Evolutionary conservation across 176 grass and related monocot genomes (phyloP).

Genomic region (Carex myosuroides): DNA sequence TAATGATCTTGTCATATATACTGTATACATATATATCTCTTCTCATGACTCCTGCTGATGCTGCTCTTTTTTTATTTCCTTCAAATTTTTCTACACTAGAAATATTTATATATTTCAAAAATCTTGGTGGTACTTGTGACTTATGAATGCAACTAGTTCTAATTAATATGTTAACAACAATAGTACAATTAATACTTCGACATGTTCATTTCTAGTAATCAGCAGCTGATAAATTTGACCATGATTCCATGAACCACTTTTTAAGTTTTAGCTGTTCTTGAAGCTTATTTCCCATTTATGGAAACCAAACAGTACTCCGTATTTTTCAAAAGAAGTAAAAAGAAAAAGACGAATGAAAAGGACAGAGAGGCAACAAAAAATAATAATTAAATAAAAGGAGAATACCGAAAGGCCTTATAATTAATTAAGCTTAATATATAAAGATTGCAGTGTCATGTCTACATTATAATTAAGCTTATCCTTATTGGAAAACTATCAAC

Average conservation of each 20-base stretch:
- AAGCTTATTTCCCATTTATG: not conserved
- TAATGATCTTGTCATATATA: not conserved
- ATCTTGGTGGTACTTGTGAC: not conserved
- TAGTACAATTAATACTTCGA: not conserved
- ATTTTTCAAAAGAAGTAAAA: not conserved
- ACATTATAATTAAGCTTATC: not conserved
- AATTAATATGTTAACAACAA: not conserved
- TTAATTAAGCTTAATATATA: not conserved
- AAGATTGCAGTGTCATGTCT: not conserved
- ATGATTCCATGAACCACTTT: not conserved
- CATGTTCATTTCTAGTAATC: not conserved
- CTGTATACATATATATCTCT: not conserved
- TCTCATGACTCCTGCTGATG: not conserved
- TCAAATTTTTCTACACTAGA: not conserved
- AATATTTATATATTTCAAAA: not conserved
- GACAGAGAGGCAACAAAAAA: not conserved
- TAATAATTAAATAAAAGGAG: not conserved
- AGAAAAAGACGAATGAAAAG: not conserved
- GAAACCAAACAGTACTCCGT: not conserved
- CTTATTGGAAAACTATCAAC: not conserved
- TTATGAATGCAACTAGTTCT: not conserved
- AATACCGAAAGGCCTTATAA: not conserved
- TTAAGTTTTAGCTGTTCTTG: not conserved
- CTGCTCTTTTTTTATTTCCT: not conserved
- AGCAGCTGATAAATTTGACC: not conserved